Percentiles rank a stretch among this genome's conserved stretches.
Conservation (phyloP, 2,329 filamentous ascomycete species). For the Stachybotrys elegans region DNA sequence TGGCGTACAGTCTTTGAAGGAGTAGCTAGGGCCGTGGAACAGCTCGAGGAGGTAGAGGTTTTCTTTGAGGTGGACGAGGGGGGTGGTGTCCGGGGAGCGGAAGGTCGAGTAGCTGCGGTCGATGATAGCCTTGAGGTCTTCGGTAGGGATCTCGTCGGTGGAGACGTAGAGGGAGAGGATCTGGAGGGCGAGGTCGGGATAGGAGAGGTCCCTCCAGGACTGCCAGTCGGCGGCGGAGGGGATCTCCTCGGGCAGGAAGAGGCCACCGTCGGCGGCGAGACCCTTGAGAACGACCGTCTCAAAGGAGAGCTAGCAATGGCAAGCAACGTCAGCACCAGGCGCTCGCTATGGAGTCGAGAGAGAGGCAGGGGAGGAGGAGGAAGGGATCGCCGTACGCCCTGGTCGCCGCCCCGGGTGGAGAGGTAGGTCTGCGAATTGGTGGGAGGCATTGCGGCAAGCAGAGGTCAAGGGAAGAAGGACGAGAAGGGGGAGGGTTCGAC, state of each 20-base stretch:
- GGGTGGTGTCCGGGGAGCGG: constrained; percentile 71
- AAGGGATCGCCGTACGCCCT: constrained; percentile 13
- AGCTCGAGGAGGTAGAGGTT: constrained; percentile 86
- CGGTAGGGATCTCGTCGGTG: constrained; percentile 69
- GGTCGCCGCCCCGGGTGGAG: constrained; percentile 20
- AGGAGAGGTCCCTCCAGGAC: constrained; percentile 73
- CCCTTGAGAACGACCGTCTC: constrained; percentile 85
- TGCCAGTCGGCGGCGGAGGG: constrained; percentile 62
- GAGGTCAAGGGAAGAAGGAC: not conserved
- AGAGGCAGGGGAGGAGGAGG: not conserved
- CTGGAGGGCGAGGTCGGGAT: constrained; percentile 75
- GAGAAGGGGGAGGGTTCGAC: not conserved
- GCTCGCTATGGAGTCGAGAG: too few species aligned
- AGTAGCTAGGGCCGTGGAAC: constrained; percentile 92
- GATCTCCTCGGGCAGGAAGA: constrained; percentile 80
- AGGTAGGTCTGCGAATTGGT: constrained; percentile 17
- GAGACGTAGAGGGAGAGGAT: constrained; percentile 89
- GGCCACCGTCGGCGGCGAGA: constrained; percentile 74
- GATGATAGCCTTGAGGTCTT: constrained; percentile 80
- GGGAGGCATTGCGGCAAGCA: not conserved
- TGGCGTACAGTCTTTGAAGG: constrained; percentile 85
- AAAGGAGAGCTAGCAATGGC: constrained; percentile 62
- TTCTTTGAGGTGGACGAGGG: constrained; percentile 67
- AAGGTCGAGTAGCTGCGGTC: constrained; percentile 85
- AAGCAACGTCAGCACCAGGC: rapidly evolving